Conservation (phyloP, 2,329 filamentous ascomycete species). For the Fusarium chaquense region DNA sequence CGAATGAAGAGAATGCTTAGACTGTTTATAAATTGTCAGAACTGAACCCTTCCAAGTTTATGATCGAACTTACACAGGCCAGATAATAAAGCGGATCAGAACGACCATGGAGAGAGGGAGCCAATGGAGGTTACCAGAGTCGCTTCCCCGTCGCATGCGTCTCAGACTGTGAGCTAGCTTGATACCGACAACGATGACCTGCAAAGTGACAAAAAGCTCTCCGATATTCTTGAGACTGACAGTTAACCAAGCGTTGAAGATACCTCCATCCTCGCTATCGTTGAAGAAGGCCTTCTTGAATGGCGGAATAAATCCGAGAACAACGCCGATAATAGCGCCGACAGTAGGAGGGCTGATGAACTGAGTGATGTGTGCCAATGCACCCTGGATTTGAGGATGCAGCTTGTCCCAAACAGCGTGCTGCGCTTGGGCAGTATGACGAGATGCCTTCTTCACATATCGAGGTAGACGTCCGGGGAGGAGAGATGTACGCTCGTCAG, state of each 20-base stretch:
- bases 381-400: conserved; percentile 14
- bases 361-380: conserved; percentile 9
- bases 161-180: conserved; percentile 36
- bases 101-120: conserved; percentile 11
- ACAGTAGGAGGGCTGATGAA: conserved; percentile 30
- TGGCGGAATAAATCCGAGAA: conserved; percentile 23
- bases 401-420: conserved; percentile 27
- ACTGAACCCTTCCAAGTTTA: rapidly evolving
- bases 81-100: conserved; percentile 23
- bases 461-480: conserved; percentile 23
- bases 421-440: conserved; percentile 16
- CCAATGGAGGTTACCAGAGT: conserved; percentile 27
- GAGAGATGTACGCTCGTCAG: conserved; percentile 28
- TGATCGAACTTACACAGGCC: conserved; percentile 21
- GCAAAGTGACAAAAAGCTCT: conserved; percentile 30
- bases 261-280: conserved; percentile 21
- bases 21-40: conserved; percentile 1
- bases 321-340: conserved; percentile 17
- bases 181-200: conserved; percentile 35
- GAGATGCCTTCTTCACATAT: conserved; percentile 24
- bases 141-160: conserved; percentile 23
- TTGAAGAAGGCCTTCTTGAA: conserved; percentile 33
- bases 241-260: conserved; percentile 35
- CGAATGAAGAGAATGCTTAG: conserved; percentile 30
- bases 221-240: conserved; percentile 37